Evolutionary conservation across 257 asterid genomes (phyloP), one percentile per base, ranked within the genome.

Genomic region (Lycium barbarum): DNA sequence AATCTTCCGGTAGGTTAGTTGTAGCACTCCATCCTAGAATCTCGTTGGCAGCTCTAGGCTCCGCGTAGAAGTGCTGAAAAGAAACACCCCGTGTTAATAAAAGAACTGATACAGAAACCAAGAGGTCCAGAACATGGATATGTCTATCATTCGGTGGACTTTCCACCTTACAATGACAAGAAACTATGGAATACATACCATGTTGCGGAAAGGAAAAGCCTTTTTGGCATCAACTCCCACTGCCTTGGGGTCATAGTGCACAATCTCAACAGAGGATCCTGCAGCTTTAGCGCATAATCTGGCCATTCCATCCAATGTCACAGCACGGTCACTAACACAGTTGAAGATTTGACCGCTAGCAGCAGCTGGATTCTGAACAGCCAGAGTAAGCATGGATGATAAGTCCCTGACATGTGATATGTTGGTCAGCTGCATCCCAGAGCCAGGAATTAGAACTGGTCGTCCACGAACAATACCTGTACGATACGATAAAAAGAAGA

Each of bases 131-230:
- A 14, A 13, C 49, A 78, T 33, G 9, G 49, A 78, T 33, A 26
- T 4, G 62, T 51, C 45, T 7, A 22, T 49, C 81, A 73, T 17
- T 43, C 49, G 8, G 43, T 40, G 40, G 20, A 40, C 40, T 79
- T 85, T 59, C 54, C 80, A 72, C 49, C 49, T 18, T 72, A 74
- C 26, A 40, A 15, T 74, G 81, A 38, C 3, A 54, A 14, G 33
- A 74, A 47, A 47, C 33, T 14, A 13, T 9, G 7, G 40, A 38
- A 73, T 65, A 79, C 86, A 62, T 93, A 96, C 99, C 99, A 91
- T 93, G 93, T 88, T 96, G 35, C 99, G 94, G 90, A 96, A 96
- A 87, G 99, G 99, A 87, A 95, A 96, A 26, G 99, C 99, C 89
- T 96, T 96, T 91, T 90, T 96, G 40, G 98, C 97, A 54, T 94